These are phyloP conservation scores for Gastrolobium bilobum DNA, from an alignment of 306 rosid genomes.

Conservation along the genomic window DNA sequence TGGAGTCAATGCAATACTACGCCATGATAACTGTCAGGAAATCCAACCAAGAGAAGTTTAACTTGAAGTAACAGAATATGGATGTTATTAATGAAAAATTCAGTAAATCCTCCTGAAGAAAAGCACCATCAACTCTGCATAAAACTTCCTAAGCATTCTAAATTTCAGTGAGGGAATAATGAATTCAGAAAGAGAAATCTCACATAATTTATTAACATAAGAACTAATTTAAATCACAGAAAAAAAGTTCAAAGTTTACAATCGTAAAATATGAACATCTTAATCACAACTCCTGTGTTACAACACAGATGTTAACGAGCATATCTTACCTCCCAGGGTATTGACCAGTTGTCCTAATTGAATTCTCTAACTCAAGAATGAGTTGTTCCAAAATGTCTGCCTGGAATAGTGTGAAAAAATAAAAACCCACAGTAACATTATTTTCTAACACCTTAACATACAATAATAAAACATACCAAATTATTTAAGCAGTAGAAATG, in stretches of 20 bases:
- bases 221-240: slow-evolving; percentile 1
- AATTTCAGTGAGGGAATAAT: slow-evolving; percentile 1
- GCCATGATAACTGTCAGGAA: not conserved
- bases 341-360: slow-evolving; percentile 69
- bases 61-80: not conserved
- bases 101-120: not conserved
- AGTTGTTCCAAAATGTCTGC: slow-evolving; percentile 91
- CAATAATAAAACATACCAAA: slow-evolving; percentile 17
- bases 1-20: not conserved
- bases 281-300: slow-evolving; percentile 18
- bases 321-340: slow-evolving; percentile 83
- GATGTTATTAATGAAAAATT: slow-evolving; percentile 22
- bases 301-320: not conserved
- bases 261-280: slow-evolving; percentile 17
- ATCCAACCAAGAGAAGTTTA: not conserved
- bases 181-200: not conserved
- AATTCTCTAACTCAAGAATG: slow-evolving; percentile 76
- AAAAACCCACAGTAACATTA: slow-evolving; percentile 37
- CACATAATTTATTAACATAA: not conserved
- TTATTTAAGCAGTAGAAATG: slow-evolving; percentile 8
- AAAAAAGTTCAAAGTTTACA: not conserved
- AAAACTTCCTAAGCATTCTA: not conserved
- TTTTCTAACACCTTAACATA: slow-evolving; percentile 28
- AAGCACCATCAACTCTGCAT: not conserved
- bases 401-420: slow-evolving; percentile 57